Conservation (phyloP, 208 protist species). For the Eutreptiella sp. region DNA sequence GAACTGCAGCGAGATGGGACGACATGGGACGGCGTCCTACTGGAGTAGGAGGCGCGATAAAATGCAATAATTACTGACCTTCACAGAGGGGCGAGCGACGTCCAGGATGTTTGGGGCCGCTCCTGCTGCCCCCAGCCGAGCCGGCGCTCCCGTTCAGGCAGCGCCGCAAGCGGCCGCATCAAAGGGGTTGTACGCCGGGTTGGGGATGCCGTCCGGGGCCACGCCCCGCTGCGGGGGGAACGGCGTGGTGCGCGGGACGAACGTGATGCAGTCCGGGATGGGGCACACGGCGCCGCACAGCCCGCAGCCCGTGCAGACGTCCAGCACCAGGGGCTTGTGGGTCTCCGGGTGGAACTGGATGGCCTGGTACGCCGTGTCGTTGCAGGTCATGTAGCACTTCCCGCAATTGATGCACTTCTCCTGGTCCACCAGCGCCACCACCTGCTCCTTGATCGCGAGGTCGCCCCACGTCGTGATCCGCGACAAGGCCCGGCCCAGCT, state of each 20-base stretch:
- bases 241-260: slow-evolving; percentile 42
- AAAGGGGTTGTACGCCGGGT: no score
- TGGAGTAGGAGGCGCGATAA: no score
- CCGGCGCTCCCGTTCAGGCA: no score
- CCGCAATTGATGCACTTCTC: slow-evolving; percentile 79
- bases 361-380: slow-evolving; percentile 50
- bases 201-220: no score
- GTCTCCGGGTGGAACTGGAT: slow-evolving; percentile 58
- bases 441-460: slow-evolving; percentile 53
- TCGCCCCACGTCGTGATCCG: slow-evolving; percentile 49
- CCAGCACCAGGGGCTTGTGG: slow-evolving; percentile 51
- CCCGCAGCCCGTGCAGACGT: slow-evolving; percentile 66
- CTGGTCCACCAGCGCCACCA: slow-evolving; percentile 58
- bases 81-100: no score
- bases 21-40: no score
- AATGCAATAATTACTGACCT: no score
- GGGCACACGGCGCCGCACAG: slow-evolving; percentile 59
- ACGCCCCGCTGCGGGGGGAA: slow-evolving; percentile 51
- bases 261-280: slow-evolving; percentile 66
- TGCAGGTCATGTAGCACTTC: slow-evolving; percentile 76
- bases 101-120: no score
- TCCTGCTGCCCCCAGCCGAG: no score
- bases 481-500: slow-evolving; percentile 42
- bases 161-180: no score
- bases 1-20: no score